Percentiles rank a stretch among this genome's conserved stretches.
Evolutionary conservation across 495 filamentous ascomycete species (phyloP).

Genomic region (Daldinia grandis): DNA sequence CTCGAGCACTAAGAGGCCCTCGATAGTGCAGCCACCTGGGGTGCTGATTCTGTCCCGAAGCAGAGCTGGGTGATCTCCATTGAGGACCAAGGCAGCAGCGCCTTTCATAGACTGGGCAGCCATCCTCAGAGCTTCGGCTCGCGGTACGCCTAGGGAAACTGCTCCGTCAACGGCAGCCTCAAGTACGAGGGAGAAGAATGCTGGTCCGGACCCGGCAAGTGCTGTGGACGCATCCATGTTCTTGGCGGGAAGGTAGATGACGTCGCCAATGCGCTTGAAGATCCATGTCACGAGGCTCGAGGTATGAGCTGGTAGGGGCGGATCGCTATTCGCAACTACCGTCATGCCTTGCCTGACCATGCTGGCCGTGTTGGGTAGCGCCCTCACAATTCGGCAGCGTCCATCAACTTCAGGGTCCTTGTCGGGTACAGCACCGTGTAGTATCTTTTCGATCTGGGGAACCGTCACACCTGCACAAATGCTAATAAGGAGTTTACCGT

Average conservation of each 20-base stretch:
- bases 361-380: slow-evolving; percentile 79
- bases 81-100: slow-evolving; percentile 73
- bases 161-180: slow-evolving; percentile 81
- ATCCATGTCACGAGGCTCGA: slow-evolving; percentile 75
- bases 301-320: slow-evolving; percentile 62
- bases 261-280: slow-evolving; percentile 74
- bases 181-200: slow-evolving; percentile 79
- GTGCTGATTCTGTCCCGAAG: slow-evolving; percentile 81
- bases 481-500: slow-evolving; percentile 82
- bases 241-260: slow-evolving; percentile 67
- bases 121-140: slow-evolving; percentile 80
- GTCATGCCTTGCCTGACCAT: slow-evolving; percentile 83
- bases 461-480: slow-evolving; percentile 84
- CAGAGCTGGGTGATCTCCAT: slow-evolving; percentile 79
- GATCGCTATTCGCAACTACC: slow-evolving; percentile 69
- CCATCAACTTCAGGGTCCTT: slow-evolving; percentile 50
- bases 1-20: slow-evolving; percentile 77
- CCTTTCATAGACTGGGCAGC: slow-evolving; percentile 81
- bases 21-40: slow-evolving; percentile 83
- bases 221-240: slow-evolving; percentile 80
- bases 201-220: slow-evolving; percentile 79
- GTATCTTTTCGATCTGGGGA: slow-evolving; percentile 65
- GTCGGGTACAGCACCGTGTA: slow-evolving; percentile 57
- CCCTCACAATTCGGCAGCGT: slow-evolving; percentile 70
- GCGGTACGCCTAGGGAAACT: slow-evolving; percentile 80